Evolutionary conservation across 2,329 filamentous ascomycete species (phyloP).

Genomic region (Colletotrichum karsti): DNA sequence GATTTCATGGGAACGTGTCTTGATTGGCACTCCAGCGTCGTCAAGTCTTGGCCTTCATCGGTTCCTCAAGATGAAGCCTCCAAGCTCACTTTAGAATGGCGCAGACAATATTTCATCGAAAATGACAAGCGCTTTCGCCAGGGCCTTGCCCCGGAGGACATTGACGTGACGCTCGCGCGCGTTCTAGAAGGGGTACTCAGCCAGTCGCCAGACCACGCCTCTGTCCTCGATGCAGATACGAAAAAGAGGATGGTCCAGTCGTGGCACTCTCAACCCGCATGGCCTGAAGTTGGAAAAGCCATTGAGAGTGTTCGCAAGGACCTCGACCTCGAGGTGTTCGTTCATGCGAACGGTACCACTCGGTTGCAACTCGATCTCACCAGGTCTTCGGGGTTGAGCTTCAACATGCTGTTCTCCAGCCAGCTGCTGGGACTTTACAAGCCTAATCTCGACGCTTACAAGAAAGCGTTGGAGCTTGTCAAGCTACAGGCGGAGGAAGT

Average conservation of each 20-base stretch:
- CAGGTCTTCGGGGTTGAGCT: constrained; percentile 53
- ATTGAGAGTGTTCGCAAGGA: constrained; percentile 46
- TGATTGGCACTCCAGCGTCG: constrained; percentile 57
- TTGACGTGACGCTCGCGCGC: constrained; percentile 57
- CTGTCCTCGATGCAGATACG: constrained; percentile 3
- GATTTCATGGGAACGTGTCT: constrained; percentile 68
- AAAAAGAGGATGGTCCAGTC: constrained; percentile 39
- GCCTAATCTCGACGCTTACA: constrained; percentile 55
- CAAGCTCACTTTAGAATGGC: constrained; percentile 58
- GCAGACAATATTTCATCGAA: constrained; percentile 56
- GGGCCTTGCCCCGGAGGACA: constrained; percentile 52
- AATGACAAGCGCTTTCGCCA: constrained; percentile 47
- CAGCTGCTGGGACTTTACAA: constrained; percentile 59
- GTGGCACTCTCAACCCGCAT: constrained; percentile 60
- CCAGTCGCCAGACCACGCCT: constrained; percentile 26
- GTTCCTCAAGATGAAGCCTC: constrained; percentile 42
- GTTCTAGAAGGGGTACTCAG: constrained; percentile 48
- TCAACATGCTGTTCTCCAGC: constrained; percentile 61
- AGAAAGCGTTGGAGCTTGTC: constrained; percentile 52
- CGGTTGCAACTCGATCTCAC: constrained; percentile 62
- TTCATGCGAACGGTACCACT: constrained; percentile 63
- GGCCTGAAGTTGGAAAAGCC: constrained; percentile 57
- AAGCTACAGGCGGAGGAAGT: constrained; percentile 53
- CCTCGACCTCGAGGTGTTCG: constrained; percentile 51
- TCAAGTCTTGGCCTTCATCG: constrained; percentile 42